Evolutionary conservation across 1,284 basidiomycete genomes (phyloP).

Genomic region (Microbotryomycetes sp.): DNA sequence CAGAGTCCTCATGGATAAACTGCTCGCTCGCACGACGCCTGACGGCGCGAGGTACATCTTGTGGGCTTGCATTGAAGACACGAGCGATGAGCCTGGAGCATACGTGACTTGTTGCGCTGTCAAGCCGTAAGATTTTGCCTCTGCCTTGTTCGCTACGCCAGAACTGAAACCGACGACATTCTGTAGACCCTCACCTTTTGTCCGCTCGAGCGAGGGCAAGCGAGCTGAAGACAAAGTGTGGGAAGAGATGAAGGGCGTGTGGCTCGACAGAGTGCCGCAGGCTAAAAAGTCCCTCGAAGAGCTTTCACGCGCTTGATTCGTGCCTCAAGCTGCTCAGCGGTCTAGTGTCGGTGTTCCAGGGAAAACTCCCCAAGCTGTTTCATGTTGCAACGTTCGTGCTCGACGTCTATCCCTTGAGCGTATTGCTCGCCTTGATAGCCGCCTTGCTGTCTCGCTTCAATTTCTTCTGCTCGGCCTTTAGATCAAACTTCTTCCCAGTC

Average conservation of each 20-base stretch:
- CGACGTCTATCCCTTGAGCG: constrained; percentile 10
- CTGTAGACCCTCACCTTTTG: not conserved
- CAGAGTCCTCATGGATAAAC: constrained; percentile 1
- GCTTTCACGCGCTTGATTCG: too few relatives aligned
- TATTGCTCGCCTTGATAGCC: constrained; percentile 24
- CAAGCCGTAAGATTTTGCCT: constrained; percentile 1
- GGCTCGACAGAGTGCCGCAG: too few relatives aligned
- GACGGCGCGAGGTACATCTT: constrained; percentile 11
- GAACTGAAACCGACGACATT: not conserved
- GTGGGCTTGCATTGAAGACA: constrained; percentile 7
- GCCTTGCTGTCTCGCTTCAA: constrained; percentile 6
- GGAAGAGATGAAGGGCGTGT: constrained; percentile 15
- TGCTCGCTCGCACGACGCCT: constrained; percentile 4
- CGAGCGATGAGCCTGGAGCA: constrained; percentile 3
- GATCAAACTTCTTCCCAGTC: not conserved
- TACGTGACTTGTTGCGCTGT: constrained; percentile 9
- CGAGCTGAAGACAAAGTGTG: constrained; percentile 9
- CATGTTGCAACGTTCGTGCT: not conserved
- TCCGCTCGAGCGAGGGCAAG: constrained; percentile 2
- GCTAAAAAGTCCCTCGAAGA: too few relatives aligned
- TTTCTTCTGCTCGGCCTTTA: constrained; percentile 2
- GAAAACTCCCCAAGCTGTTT: too few relatives aligned
- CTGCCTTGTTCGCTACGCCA: not conserved
- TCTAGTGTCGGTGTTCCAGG: too few relatives aligned
- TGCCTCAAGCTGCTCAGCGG: too few relatives aligned